Base-by-base conservation (phyloP, 805 yeast species). In the Ogataea naganishii region DNA sequence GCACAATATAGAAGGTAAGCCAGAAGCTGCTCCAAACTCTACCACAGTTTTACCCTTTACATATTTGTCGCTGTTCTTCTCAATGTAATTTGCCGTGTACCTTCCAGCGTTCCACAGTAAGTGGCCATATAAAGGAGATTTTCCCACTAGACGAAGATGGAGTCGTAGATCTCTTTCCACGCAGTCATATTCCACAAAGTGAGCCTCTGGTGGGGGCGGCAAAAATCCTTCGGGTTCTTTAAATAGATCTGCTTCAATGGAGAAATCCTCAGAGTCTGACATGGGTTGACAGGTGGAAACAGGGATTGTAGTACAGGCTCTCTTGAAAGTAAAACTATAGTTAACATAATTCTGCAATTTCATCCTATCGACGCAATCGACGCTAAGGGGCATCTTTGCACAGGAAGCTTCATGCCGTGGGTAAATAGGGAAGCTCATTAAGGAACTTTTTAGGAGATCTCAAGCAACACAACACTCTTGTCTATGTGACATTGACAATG, bases 11-110 rank as follows among this genome's bases (percentile, higher is more conserved):
- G 92, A 74, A 0, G 98, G 98, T 28, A 92, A 62, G 1, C 88
- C 96, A 18, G 94, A 80, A 14, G 96, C 98, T 18, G 98, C 96
- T n/a, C 98, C 98, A 27, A 92, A 65, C 28, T 92, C 98, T 27
- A 92, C 59, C 2, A 92, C 75, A 14, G 62, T 66, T 46, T 83
- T 86, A 15, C 66, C 75, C 18, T 56, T 50, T 1, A 80, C 70
- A 20, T 76, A 55, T 13, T 62, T 65, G 0, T 51, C 47, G 0
- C 75, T 61, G 43, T 82, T 69, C 24, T 56, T 41, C 38, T 92
- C 97, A 13, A 92, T 50, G 50, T 77, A 82, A 44, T 81, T 74
- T 1, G 96, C 94, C 1, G 96, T 83, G 45, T 72, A 88, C 22
- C 76, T 75, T 14, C 96, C 96, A 1, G 98, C 97, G 50, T 92